These are phyloP conservation scores for Aspergillus brunneoviolaceus DNA, from an alignment of 2,329 filamentous ascomycete species.

Conservation along the genomic window DNA sequence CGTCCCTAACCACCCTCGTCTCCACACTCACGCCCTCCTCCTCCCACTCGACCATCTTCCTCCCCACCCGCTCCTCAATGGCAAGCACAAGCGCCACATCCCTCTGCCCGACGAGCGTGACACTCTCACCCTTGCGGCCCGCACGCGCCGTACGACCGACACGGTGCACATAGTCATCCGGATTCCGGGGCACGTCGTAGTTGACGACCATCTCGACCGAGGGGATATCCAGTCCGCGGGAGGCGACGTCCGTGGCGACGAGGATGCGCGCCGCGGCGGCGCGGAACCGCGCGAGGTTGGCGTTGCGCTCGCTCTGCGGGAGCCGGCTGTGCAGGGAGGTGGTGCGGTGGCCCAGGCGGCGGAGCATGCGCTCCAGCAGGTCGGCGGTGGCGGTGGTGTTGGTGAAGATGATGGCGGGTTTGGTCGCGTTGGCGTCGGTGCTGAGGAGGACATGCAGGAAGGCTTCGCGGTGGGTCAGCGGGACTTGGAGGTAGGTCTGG, in stretches of 20 bases:
- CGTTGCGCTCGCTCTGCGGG: slow-evolving; percentile 77
- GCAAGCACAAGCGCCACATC: slow-evolving; percentile 89
- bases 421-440: slow-evolving; percentile 71
- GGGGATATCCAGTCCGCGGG: slow-evolving; percentile 91
- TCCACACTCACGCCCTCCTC: slow-evolving; percentile 96
- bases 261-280: slow-evolving; percentile 84
- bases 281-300: slow-evolving; percentile 88
- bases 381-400: slow-evolving; percentile 89
- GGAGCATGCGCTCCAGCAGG: slow-evolving; percentile 82
- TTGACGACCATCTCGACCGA: slow-evolving; percentile 89
- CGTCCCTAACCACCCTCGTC: slow-evolving; percentile 78
- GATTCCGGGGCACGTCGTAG: slow-evolving; percentile 93
- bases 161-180: slow-evolving; percentile 95
- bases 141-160: slow-evolving; percentile 94
- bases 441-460: slow-evolving; percentile 87
- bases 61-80: slow-evolving; percentile 78
- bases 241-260: slow-evolving; percentile 92
- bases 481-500: slow-evolving; percentile 84
- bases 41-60: slow-evolving; percentile 77
- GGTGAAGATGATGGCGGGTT: slow-evolving; percentile 87
- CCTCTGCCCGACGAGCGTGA: slow-evolving; percentile 88
- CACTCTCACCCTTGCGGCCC: slow-evolving; percentile 74
- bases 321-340: slow-evolving; percentile 88
- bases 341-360: slow-evolving; percentile 82
- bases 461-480: slow-evolving; percentile 89